Conservation (phyloP, 2,329 filamentous ascomycete species). For the Aspergillus sp. region DNA sequence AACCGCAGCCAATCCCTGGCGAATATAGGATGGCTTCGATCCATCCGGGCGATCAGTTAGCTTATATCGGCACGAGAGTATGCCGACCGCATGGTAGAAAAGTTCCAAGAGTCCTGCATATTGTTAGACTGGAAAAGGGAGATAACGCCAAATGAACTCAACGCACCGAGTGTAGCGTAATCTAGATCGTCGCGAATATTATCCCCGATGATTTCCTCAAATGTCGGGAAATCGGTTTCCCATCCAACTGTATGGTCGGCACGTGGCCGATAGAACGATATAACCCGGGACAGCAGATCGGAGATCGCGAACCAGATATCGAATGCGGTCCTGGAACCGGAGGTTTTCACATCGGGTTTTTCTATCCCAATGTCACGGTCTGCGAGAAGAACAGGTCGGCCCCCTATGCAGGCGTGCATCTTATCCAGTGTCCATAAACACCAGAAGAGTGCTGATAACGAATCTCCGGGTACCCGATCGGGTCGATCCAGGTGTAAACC, state of each 20-base stretch:
- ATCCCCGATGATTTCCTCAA: slow-evolving; percentile 33
- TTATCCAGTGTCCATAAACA: slow-evolving; percentile 43
- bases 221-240: slow-evolving; percentile 39
- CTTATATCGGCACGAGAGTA: slow-evolving; percentile 54
- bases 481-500: slow-evolving; percentile 41
- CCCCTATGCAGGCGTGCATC: slow-evolving; percentile 41
- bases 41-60: slow-evolving; percentile 38
- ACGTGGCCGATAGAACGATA: slow-evolving; percentile 40
- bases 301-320: slow-evolving; percentile 39
- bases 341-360: slow-evolving; percentile 23
- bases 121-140: neutral
- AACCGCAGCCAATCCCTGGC: slow-evolving; percentile 56
- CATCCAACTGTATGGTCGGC: slow-evolving; percentile 34
- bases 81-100: slow-evolving; percentile 57
- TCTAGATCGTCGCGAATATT: slow-evolving; percentile 25
- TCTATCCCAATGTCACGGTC: slow-evolving; percentile 41
- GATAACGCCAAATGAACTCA: neutral
- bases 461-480: slow-evolving; percentile 27
- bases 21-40: slow-evolving; percentile 51
- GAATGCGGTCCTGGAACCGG: slow-evolving; percentile 25
- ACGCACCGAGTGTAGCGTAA: slow-evolving; percentile 28
- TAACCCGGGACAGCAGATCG: slow-evolving; percentile 37
- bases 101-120: slow-evolving; percentile 51
- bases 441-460: slow-evolving; percentile 38
- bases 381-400: slow-evolving; percentile 38